Evolutionary conservation across 2,329 filamentous ascomycete genomes (phyloP), one percentile per base, ranked within the genome.

Genomic region (Bertia moriformis): DNA sequence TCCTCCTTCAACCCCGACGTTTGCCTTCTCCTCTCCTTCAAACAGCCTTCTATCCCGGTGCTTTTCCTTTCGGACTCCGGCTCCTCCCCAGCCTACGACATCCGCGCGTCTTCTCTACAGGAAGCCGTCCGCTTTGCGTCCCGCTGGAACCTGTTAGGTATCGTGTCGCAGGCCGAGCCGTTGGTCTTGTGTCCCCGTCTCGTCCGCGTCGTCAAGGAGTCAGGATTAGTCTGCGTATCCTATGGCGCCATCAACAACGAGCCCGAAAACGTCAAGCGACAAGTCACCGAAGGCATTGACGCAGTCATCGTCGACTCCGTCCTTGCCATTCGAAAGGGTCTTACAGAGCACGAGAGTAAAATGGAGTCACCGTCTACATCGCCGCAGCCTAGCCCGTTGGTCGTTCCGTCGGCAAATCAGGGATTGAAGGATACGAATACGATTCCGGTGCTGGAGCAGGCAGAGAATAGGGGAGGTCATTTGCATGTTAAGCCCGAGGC

Each of bases 91-190:
- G 46, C 44, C 41, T 39, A 37, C 14, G 57, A 60, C 40, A 40
- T 49, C 32, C 51, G 60, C 14, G 57, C 53, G 1, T 46, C 46
- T n/a, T 60, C 52, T 41, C 41, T 62, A 10, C 55, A 62, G 40
- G 47, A 47, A 17, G 60, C 56, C 1, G 46, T 61, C 14, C 46
- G 47, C n/a, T 63, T 62, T 42, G 59, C 60, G 13, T 50, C 48
- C 30, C 41, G 46, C 22, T 63, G 59, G 59, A 47, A 49, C 4
- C 48, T 63, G 7, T 38, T 49, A 4, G 61, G 61, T 0, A 41
- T 63, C 19, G 54, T 62, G 14, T 46, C 59, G 14, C 51, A 52
- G 1, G 54, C 53, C 4, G 55, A 63, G 36, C 42, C 53, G 32
- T 45, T 62, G n/a, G 36, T 62, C 4, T 37, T 54, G 4, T 59